Base-by-base conservation (phyloP, 371 early-diverging fungal species). In the Mortierella sp. region DNA sequence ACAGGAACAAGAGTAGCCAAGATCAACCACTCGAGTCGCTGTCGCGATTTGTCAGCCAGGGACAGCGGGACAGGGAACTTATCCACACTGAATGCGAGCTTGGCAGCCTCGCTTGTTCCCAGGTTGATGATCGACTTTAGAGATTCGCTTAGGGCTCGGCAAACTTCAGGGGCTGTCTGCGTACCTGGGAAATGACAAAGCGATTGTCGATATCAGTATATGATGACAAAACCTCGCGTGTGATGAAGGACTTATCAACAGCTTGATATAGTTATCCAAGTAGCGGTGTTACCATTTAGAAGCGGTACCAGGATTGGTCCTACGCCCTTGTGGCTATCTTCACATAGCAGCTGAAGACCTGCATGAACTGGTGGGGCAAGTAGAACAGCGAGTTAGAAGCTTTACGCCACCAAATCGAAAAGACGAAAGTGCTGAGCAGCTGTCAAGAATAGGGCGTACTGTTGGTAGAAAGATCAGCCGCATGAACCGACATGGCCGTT, bases 21-120 rank as follows among this genome's bases (percentile, higher is more conserved):
- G 3, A 73, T 37, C 1, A 62, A 22, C 67, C 62, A 67, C 19
- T 73, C 73, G 3, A 73, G 54, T 19, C 59, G 57, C 17, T 73
- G 73, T 19, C 29, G 54, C 1, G 73, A 58, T 29, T 73, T 71
- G 43, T 71, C 65, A 6, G 28, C 29, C 19, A 45, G 55, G 2
- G 59, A 59, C 4, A 47, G 51, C 3, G 29, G 63, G 6, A 49
- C 34, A 24, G 34, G 56, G 2, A 27, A 4, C 43, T 54, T 31
- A 24, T 63, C 73, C 0, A 49, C 5, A 0, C 52, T 29, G 34
- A 73, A 73, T 0, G 63, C 73, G 16, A 43, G 27, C 48, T 49
- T 60, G 22, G 63, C 53, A 2, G 57, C 40, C 17, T 54, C 59
- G 6, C 21, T 53, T 1, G 45, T 41, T 8, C 34, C 62, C 2